These are phyloP conservation scores for Anthracocystis setariae DNA, from an alignment of 1,284 basidiomycete species.

Conservation along the genomic window DNA sequence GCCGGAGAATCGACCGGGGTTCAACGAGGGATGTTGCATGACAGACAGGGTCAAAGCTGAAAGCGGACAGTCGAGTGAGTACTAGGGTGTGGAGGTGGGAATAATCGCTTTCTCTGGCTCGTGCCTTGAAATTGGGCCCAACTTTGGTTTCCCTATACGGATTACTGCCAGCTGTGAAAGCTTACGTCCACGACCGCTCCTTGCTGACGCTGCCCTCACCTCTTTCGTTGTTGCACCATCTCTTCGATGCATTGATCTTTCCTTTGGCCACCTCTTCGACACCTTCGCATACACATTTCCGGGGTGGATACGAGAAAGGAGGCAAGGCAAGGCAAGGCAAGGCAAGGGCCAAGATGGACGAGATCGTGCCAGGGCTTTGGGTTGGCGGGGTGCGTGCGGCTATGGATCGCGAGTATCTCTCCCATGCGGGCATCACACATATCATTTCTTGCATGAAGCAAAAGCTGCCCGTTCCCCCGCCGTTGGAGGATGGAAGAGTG, in stretches of 20 bases:
- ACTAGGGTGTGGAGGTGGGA: neutral
- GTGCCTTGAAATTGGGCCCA: slow-evolving; percentile 21
- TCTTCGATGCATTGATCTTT: too few species aligned
- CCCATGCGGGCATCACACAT: slow-evolving; percentile 52
- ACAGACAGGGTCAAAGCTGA: too few species aligned
- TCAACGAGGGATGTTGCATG: too few species aligned
- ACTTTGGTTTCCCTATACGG: too few species aligned
- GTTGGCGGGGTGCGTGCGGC: slow-evolving; percentile 58
- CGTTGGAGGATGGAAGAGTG: slow-evolving; percentile 32
- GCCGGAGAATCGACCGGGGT: too few species aligned
- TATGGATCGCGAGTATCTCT: slow-evolving; percentile 54
- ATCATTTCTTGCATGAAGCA: slow-evolving; percentile 61
- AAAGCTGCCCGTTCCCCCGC: slow-evolving; percentile 43
- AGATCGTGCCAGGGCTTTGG: slow-evolving; percentile 61
- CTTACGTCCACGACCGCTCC: neutral
- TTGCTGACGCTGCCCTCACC: too few species aligned
- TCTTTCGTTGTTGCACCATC: too few species aligned
- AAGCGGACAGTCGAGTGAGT: too few species aligned
- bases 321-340: too few species aligned
- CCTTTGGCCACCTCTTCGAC: too few species aligned
- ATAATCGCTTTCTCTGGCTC: slow-evolving; percentile 5
- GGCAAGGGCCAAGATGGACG: slow-evolving; percentile 51
- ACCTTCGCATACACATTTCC: neutral
- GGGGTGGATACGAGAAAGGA: too few species aligned
- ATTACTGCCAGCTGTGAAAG: neutral